Evolutionary conservation across 202 grass and related monocot species (phyloP), one percentile per base, ranked within the genome.

Genomic region (Brachypodium distachyon): DNA sequence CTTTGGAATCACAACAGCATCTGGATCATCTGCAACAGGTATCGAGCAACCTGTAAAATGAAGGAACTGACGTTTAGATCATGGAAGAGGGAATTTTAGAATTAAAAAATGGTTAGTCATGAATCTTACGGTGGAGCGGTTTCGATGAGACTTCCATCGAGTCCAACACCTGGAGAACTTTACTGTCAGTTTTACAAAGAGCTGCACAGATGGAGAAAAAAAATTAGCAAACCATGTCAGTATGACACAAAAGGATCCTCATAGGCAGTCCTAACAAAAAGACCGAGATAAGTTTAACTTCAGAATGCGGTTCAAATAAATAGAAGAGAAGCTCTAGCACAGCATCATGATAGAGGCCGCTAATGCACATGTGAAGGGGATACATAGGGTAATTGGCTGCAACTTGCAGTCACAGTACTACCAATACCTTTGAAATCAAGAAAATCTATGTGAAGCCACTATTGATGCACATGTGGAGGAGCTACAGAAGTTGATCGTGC

Each of bases 121-220:
- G 17, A 72, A 36, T 75, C 91, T 87, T 89, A 98, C 96, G 96
- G 72, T 98, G 96, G 23, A 90, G 83, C 9, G 89, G 80, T 80
- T 89, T 92, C 4, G 83, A 77, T n/a, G 82, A 62, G 59, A 77
- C 4, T 16, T 79, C 72, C 57, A 77, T 86, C 0, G 82, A 66
- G 55, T 73, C 87, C 50, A 78, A 67, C 31, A 54, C 58, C 18
- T 72, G 55, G 72, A 90, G 49, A 56, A 87, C 85, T 79, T 84
- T 77, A 43, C 81, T 85, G 54, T 93, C 83, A 12, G 85, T 95
- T 78, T 28, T 90, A 60, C 96, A 95, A n/a, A 98, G 80, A 32
- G 81, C 95, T 98, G 89, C 52, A 68, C 2, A 9, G 75, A 80
- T 3, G 53, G 3, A 64, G 50, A 36, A 9, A 61, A 82, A n/a